Base-by-base conservation (phyloP, 257 asterid genomes). In the Scutellaria galericulata region DNA sequence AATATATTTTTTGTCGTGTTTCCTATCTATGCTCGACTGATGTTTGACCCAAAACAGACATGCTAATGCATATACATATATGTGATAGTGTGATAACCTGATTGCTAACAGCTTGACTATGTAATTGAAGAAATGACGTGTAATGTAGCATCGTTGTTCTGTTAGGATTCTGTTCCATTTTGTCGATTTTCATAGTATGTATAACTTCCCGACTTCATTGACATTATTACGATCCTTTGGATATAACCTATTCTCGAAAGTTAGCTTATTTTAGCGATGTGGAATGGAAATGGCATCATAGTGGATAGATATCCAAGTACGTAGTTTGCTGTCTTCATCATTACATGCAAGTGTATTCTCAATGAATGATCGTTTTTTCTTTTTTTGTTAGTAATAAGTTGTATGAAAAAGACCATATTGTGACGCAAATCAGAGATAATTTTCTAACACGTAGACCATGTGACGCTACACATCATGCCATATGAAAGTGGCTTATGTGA, bases 21-120 rank as follows among this genome's bases (percentile, higher is more conserved):
- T 76, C 81, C 61, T 72, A 62, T 68, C 60, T 66, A 61, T 71
- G 50, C 39, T 65, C 48, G 44, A 57, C 71, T 62, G 59, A 64
- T 72, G 74, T 58, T 82, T 78, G 81, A 82, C 86, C 73, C 61
- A 48, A 74, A 81, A 67, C 65, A 65, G 56, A 67, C 68, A 45
- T 83, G 79, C 88, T 78, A 81, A 24, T 55, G 9, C 56, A 42
- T 44, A 87, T 75, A 56, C 74, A 77, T 83, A 65, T 11, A 6
- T 31, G 50, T 81, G 66, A 45, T 45, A 27, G 65, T 55, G 75
- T 70, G 75, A 54, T 54, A 56, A 48, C 42, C 66, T 70, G 83
- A 74, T 64, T 71, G 81, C 90, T 82, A 78, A 83, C 88, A 70
- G 85, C 78, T 79, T 73, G 83, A 78, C 82, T 78, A 64, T 84